Evolutionary conservation across 331 rosid genomes (phyloP).

Genomic region (Stylosanthes scabra): DNA sequence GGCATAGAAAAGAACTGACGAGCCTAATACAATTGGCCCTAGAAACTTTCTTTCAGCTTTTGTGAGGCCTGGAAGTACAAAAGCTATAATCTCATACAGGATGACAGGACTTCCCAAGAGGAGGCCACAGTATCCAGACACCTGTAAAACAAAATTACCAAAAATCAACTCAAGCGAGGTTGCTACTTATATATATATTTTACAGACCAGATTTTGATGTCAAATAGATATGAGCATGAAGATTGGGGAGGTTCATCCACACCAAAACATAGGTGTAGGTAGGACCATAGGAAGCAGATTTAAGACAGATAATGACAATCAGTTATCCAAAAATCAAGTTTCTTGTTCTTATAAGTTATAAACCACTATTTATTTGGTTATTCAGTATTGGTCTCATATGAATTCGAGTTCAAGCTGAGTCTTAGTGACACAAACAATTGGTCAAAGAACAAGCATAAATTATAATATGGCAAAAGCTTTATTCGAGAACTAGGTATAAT

Average conservation of each 20-base stretch:
- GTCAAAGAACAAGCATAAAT: slow-evolving; percentile 20
- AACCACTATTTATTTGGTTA: neutral
- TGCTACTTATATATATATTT: neutral
- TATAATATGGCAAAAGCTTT: neutral
- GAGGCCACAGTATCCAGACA: slow-evolving; percentile 96
- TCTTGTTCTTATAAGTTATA: slow-evolving; percentile 5
- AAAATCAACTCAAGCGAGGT: slow-evolving; percentile 29
- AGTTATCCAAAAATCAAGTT: neutral
- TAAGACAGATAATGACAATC: neutral
- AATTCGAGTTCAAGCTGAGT: neutral
- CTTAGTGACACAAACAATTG: neutral
- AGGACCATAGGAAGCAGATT: neutral
- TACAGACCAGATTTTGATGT: neutral
- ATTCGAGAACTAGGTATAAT: neutral
- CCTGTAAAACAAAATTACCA: slow-evolving; percentile 61
- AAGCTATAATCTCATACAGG: slow-evolving; percentile 89
- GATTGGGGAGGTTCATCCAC: slow-evolving; percentile 4
- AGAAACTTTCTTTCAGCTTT: slow-evolving; percentile 83
- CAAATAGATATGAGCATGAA: slow-evolving; percentile 2
- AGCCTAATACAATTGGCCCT: slow-evolving; percentile 92
- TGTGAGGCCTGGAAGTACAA: slow-evolving; percentile 92
- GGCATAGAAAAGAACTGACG: slow-evolving; percentile 90
- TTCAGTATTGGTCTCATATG: slow-evolving; percentile 1
- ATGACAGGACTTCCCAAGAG: slow-evolving; percentile 92
- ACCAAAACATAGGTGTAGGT: slow-evolving; percentile 21